Evolutionary conservation across 805 yeast species (phyloP).

Genomic region (Cyberlindnera maclurae): DNA sequence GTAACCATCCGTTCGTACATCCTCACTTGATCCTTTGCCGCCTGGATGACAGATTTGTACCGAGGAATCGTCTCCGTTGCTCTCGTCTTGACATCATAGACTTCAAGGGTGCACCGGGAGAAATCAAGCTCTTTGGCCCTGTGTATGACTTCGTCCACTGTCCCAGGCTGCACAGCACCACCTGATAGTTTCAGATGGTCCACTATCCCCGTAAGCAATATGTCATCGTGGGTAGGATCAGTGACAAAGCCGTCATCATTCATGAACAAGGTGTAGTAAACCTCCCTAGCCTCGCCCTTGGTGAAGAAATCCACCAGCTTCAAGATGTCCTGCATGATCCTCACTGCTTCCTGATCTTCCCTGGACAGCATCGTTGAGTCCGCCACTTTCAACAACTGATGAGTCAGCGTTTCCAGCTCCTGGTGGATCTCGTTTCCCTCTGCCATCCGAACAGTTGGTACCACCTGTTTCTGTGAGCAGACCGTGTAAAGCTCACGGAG

Average conservation of each 20-base stretch:
- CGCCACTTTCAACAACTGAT: slow-evolving; percentile 24
- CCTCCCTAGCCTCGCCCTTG: slow-evolving; percentile 54
- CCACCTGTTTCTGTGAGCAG: slow-evolving; percentile 36
- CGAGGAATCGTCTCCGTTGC: slow-evolving; percentile 35
- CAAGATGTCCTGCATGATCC: slow-evolving; percentile 37
- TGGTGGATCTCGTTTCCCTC: slow-evolving; percentile 44
- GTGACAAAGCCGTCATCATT: slow-evolving; percentile 7
- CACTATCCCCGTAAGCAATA: slow-evolving; percentile 57
- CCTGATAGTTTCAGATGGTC: slow-evolving; percentile 35
- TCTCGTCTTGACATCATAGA: slow-evolving; percentile 62
- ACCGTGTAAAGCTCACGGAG: slow-evolving; percentile 45
- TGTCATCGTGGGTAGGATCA: slow-evolving; percentile 21
- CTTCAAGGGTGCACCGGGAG: slow-evolving; percentile 17
- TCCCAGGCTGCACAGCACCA: not conserved
- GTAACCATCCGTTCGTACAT: slow-evolving; percentile 48
- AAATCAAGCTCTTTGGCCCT: not conserved
- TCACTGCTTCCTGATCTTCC: slow-evolving; percentile 22
- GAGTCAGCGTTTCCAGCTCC: slow-evolving; percentile 39
- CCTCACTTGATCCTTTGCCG: slow-evolving; percentile 53
- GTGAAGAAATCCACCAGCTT: slow-evolving; percentile 35
- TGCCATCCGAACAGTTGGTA: slow-evolving; percentile 33
- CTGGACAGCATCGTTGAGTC: not conserved
- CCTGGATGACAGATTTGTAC: slow-evolving; percentile 40
- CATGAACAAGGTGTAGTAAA: slow-evolving; percentile 35
- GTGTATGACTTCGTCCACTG: not conserved